These are phyloP conservation scores for Allomyces javanicus DNA, from an alignment of 192 early-diverging fungal species.

Conservation along the genomic window DNA sequence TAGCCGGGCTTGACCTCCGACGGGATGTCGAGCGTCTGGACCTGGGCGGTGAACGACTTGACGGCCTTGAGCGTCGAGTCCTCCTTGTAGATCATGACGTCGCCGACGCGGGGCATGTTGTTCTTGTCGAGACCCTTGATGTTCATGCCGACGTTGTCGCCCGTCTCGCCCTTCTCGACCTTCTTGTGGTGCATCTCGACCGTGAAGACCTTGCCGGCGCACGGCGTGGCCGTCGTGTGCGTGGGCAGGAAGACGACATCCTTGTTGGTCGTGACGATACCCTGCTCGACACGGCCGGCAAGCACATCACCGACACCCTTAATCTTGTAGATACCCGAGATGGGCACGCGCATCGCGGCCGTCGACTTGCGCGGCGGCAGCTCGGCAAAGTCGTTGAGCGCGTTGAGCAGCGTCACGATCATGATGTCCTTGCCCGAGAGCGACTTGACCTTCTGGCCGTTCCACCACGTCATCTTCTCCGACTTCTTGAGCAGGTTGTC, in stretches of 20 bases:
- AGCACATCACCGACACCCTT: slow-evolving; percentile 92
- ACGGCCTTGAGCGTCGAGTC: slow-evolving; percentile 88
- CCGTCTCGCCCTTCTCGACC: slow-evolving; percentile 68
- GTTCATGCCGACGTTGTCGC: slow-evolving; percentile 98
- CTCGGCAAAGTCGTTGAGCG: slow-evolving; percentile 77
- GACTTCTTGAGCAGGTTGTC: slow-evolving; percentile 96
- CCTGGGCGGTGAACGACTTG: slow-evolving; percentile 80
- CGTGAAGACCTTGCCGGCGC: slow-evolving; percentile 11
- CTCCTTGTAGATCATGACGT: slow-evolving; percentile 91
- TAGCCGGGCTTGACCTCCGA: slow-evolving; percentile 87
- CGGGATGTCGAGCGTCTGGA: slow-evolving; percentile 87
- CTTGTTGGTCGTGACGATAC: slow-evolving; percentile 52
- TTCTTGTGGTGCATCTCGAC: slow-evolving; percentile 97
- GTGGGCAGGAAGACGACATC: slow-evolving; percentile 1
- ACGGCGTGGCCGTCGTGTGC: background rate
- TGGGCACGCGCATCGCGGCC: slow-evolving; percentile 90
- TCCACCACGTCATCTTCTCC: slow-evolving; percentile 89
- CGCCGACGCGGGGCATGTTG: slow-evolving; percentile 82
- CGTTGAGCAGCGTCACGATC: slow-evolving; percentile 63
- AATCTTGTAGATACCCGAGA: slow-evolving; percentile 98
- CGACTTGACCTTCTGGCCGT: slow-evolving; percentile 28
- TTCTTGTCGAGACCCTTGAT: slow-evolving; percentile 95
- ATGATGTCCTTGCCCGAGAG: slow-evolving; percentile 19
- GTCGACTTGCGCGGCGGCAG: slow-evolving; percentile 74
- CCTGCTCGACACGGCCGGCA: slow-evolving; percentile 93